Evolutionary conservation across 1,284 basidiomycete genomes (phyloP), one percentile per base, ranked within the genome.

Genomic region (Porodaedalea pini): DNA sequence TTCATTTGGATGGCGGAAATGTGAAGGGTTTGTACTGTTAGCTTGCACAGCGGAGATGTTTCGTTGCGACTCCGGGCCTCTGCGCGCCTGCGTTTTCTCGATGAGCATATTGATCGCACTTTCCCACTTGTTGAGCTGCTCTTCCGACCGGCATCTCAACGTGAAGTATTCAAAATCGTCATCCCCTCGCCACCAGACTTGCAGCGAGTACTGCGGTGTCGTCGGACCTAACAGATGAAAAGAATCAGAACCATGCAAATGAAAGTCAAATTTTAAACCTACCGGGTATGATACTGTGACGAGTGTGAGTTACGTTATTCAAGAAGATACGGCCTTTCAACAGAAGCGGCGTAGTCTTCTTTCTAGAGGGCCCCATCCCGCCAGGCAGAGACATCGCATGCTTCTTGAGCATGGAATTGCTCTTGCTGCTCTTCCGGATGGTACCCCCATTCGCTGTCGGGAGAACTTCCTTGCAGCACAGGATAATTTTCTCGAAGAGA

Each of bases 241-340:
- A 21, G 2, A 19, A 41, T 43, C 34, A 43, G 32, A 36, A 68
- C 21, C 58, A n/a, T 11, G 4, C 25, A 25, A 32, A 13, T 31
- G 25, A 47, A 13, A 47, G 32, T 34, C 32, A 13, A 15, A 11
- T 11, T 15, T 23, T 13, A 34, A 29, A 23, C 29, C 56, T 63
- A 91, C 90, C 80, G 55, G 76, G 76, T 36, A 82, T 82, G 47
- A 78, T 75, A 63, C 80, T 79, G 39, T 82, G 77, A 23, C 81
- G 73, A 19, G 90, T 86, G 63, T 88, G 82, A 0, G 92, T 95
- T 45, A 99, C 94, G 67, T 99, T 99, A 65, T 94, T 94, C 65
- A 98, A 80, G 73, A 98, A 99, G 64, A 99, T 99, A 34, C 97
- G 85, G 1, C 97, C 97, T 69, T 99, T 99, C 61, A 99, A 75